phyloP scores from a whole-genome alignment of 768 basidiomycete genomes.

The Imleria badia region DNA sequence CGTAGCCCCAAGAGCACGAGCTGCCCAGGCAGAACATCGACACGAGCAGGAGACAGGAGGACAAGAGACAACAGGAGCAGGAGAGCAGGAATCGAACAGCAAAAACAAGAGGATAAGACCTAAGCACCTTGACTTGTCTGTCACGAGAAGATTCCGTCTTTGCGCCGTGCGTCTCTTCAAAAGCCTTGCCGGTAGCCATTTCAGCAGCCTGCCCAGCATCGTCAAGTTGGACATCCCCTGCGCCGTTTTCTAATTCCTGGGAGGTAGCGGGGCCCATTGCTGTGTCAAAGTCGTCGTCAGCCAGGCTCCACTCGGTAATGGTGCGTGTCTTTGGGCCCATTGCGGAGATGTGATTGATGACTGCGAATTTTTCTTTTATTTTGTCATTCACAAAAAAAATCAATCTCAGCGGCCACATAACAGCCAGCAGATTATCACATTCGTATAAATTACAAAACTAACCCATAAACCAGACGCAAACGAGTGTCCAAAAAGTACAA shows the following conservation, averaged over 20 bases:
- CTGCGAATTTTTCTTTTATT: not conserved
- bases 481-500: not conserved
- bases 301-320: slow-evolving; percentile 44
- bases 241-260: slow-evolving; percentile 45
- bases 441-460: not conserved
- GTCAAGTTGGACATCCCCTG: slow-evolving; percentile 40
- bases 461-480: not conserved
- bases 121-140: slow-evolving; percentile 89
- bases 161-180: slow-evolving; percentile 47
- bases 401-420: slow-evolving; percentile 4
- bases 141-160: slow-evolving; percentile 54
- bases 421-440: not conserved
- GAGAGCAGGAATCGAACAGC: slow-evolving; percentile 25
- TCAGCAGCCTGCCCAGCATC: slow-evolving; percentile 21
- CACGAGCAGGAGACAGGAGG: slow-evolving; percentile 13
- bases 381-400: not conserved
- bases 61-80: slow-evolving; percentile 17
- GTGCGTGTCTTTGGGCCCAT: slow-evolving; percentile 26
- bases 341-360: slow-evolving; percentile 2
- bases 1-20: slow-evolving; percentile 17
- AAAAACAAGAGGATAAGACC: slow-evolving; percentile 51
- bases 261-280: slow-evolving; percentile 46
- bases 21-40: slow-evolving; percentile 20
- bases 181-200: slow-evolving; percentile 12
- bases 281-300: slow-evolving; percentile 46